Evolutionary conservation across 805 yeast genomes (phyloP).

Genomic region (Hanseniaspora taiwanica): DNA sequence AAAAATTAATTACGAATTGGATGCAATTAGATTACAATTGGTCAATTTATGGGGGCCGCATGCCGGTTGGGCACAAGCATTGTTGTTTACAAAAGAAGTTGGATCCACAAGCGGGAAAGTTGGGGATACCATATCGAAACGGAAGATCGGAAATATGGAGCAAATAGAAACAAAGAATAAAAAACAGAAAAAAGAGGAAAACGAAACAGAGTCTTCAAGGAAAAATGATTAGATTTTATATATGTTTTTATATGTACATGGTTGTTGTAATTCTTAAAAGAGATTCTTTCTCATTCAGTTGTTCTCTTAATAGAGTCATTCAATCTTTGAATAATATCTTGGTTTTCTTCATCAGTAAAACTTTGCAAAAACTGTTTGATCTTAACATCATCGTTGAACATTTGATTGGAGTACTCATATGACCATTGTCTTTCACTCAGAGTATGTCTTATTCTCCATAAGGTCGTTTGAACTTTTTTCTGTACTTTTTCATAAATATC

Average conservation of each 20-base stretch:
- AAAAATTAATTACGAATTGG: constrained; percentile 24
- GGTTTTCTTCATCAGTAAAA: constrained; percentile 17
- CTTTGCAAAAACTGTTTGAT: constrained; percentile 21
- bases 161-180: neutral
- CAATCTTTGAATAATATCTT: constrained; percentile 9
- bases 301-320: neutral
- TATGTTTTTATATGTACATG: too few relatives aligned
- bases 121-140: neutral
- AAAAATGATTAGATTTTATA: too few relatives aligned
- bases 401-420: constrained; percentile 28
- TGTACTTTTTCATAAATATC: constrained; percentile 24
- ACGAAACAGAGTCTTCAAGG: too few relatives aligned
- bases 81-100: constrained; percentile 76
- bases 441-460: constrained; percentile 77
- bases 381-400: constrained; percentile 30
- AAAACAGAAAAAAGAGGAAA: neutral
- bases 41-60: constrained; percentile 68
- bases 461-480: constrained; percentile 40
- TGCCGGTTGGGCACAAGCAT: constrained; percentile 99
- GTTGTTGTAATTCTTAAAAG: too few relatives aligned
- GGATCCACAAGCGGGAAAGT: constrained; percentile 22
- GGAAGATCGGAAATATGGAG: neutral
- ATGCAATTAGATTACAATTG: constrained; percentile 45
- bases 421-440: constrained; percentile 75
- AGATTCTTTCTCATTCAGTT: too few relatives aligned